phyloP scores from a whole-genome alignment of 495 filamentous ascomycete genomes.

The Choiromyces venosus region DNA sequence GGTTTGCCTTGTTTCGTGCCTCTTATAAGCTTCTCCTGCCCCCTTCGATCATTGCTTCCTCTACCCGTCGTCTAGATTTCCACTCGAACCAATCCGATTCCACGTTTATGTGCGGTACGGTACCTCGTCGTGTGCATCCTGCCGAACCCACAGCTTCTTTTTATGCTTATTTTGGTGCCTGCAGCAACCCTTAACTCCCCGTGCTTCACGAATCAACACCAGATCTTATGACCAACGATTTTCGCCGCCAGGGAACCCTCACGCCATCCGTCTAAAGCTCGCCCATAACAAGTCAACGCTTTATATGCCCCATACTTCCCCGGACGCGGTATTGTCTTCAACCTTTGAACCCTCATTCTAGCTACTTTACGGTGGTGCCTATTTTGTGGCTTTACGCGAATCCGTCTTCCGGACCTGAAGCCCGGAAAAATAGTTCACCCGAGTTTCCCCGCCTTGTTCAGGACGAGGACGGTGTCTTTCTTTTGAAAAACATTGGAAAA shows the following conservation, averaged over 20 bases:
- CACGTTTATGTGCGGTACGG: conserved; percentile 12
- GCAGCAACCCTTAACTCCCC: conserved; percentile 35
- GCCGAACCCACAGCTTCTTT: conserved; percentile 12
- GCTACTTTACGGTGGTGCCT: not conserved
- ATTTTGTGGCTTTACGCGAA: not conserved
- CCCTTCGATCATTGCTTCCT: conserved; percentile 21
- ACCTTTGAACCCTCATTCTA: not conserved
- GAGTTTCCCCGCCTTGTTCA: conserved; percentile 2
- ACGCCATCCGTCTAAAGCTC: not conserved
- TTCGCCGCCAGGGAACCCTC: not conserved
- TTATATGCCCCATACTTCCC: not conserved
- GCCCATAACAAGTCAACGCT: not conserved
- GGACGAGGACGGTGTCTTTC: not conserved
- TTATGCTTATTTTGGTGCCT: conserved; percentile 40
- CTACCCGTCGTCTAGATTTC: conserved; percentile 24
- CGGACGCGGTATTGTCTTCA: not conserved
- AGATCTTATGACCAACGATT: conserved; percentile 2
- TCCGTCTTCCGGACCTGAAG: not conserved
- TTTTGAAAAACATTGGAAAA: not conserved
- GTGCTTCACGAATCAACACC: conserved; percentile 29
- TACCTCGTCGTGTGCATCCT: not conserved
- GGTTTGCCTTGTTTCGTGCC: not conserved
- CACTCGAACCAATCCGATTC: conserved; percentile 17
- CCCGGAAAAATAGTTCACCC: conserved; percentile 9
- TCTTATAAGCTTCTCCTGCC: conserved; percentile 3